A percentile compares a stretch with the other conserved stretches of the same genome.
These are phyloP conservation scores for Trametes cubensis DNA, from an alignment of 768 basidiomycete genomes.

Conservation along the genomic window DNA sequence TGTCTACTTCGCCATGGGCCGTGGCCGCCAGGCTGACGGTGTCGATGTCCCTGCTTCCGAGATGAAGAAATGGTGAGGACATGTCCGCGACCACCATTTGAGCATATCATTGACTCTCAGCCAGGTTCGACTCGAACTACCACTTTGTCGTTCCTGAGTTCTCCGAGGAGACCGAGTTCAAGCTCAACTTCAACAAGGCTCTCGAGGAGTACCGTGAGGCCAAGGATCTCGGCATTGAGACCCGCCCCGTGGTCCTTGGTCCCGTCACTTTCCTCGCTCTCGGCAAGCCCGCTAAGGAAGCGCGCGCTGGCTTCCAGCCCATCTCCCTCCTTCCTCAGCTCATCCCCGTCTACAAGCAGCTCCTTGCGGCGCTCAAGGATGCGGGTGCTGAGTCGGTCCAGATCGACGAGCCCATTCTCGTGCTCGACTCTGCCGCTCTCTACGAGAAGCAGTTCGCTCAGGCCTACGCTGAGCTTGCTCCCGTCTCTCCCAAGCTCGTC, in stretches of 20 bases:
- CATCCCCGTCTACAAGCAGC: constrained; percentile 88
- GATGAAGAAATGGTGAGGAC: constrained; percentile 97
- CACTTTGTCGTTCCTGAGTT: constrained; percentile 98
- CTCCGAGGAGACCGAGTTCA: constrained; percentile 88
- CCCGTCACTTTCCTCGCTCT: constrained; percentile 95
- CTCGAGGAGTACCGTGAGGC: constrained; percentile 95
- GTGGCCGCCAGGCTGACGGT: constrained; percentile 91
- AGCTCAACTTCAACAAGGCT: constrained; percentile 94
- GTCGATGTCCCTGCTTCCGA: constrained; percentile 97
- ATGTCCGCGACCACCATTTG: neutral
- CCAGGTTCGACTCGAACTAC: constrained; percentile 98
- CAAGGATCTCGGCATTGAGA: constrained; percentile 81
- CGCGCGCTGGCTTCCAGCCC: constrained; percentile 82
- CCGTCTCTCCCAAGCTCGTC: constrained; percentile 88
- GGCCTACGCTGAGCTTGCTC: constrained; percentile 79
- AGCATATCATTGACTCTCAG: neutral
- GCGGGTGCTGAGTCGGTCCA: constrained; percentile 96
- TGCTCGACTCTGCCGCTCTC: constrained; percentile 79
- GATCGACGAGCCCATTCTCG: constrained; percentile 95
- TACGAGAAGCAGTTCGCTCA: constrained; percentile 79
- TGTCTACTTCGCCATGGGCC: constrained; percentile 98
- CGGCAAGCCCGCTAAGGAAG: constrained; percentile 87
- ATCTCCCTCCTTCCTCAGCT: constrained; percentile 88
- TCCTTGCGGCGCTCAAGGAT: constrained; percentile 86
- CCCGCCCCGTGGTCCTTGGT: constrained; percentile 95